A percentile compares a stretch with the other conserved stretches of the same genome.
Evolutionary conservation across 306 rosid genomes (phyloP).

Genomic region (Argentina anserina): DNA sequence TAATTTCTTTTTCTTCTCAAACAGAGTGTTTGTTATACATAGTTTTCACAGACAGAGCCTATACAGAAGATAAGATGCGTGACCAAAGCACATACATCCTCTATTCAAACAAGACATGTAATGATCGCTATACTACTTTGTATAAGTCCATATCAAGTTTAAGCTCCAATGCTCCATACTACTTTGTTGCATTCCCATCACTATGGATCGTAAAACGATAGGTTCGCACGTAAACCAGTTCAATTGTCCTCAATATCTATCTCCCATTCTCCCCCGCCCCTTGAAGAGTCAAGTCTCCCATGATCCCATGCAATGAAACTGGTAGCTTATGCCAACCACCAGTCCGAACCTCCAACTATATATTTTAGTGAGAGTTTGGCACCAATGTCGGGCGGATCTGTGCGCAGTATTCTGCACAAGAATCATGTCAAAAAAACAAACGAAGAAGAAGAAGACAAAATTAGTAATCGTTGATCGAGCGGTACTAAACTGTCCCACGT

Average conservation of each 20-base stretch:
- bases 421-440: neutral
- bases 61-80: neutral
- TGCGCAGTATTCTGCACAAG: neutral
- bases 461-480: neutral
- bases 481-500: neutral
- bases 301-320: neutral
- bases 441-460: neutral
- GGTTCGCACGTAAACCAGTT: neutral
- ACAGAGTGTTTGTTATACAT: neutral
- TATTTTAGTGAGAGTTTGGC: neutral
- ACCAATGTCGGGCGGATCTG: neutral
- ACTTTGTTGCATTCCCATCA: neutral
- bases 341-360: neutral
- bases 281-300: neutral
- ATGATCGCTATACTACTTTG: neutral
- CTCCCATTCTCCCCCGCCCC: no score
- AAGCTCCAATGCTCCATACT: no score
- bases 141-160: no score
- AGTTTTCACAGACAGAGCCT: neutral
- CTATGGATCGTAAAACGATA: neutral
- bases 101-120: neutral
- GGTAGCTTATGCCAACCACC: neutral
- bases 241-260: neutral
- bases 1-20: neutral
- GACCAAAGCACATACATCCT: neutral